Conservation (phyloP, 2,329 filamentous ascomycete species). For the Sporothrix pseudoabietina region DNA sequence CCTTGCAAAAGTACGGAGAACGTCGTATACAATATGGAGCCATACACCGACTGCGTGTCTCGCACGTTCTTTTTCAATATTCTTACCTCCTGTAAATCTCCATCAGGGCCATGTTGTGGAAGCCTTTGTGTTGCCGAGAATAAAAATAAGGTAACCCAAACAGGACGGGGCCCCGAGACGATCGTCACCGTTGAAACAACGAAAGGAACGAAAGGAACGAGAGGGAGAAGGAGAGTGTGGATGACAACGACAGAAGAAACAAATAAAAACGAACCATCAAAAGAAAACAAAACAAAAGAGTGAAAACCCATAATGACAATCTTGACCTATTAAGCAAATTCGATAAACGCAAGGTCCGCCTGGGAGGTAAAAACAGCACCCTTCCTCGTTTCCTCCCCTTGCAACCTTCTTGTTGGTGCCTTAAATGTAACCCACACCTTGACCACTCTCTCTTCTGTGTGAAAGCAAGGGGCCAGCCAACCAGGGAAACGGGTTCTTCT, state of each 20-base stretch:
- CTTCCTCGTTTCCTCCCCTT: neutral
- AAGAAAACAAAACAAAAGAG: neutral
- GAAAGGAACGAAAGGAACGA: neutral
- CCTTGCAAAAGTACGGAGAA: neutral
- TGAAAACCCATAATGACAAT: neutral
- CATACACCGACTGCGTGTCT: neutral
- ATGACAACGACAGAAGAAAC: too few relatives aligned
- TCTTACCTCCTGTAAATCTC: neutral
- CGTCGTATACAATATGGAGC: neutral
- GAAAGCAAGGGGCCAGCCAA: neutral
- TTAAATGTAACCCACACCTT: slow-evolving; percentile 15
- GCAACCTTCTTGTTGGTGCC: neutral
- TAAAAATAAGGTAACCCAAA: neutral
- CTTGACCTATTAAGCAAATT: neutral
- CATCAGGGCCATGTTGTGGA: neutral
- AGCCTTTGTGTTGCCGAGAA: neutral
- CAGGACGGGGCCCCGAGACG: neutral
- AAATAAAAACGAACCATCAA: neutral
- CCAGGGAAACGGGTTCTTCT: neutral
- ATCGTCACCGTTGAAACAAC: neutral
- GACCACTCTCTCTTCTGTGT: neutral
- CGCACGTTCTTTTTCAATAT: neutral
- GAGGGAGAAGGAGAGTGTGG: neutral
- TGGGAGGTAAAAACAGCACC: neutral
- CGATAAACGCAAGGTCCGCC: slow-evolving; percentile 1